Evolutionary conservation across 1,284 basidiomycete species (phyloP).

Genomic region (Papiliotrema flavescens): DNA sequence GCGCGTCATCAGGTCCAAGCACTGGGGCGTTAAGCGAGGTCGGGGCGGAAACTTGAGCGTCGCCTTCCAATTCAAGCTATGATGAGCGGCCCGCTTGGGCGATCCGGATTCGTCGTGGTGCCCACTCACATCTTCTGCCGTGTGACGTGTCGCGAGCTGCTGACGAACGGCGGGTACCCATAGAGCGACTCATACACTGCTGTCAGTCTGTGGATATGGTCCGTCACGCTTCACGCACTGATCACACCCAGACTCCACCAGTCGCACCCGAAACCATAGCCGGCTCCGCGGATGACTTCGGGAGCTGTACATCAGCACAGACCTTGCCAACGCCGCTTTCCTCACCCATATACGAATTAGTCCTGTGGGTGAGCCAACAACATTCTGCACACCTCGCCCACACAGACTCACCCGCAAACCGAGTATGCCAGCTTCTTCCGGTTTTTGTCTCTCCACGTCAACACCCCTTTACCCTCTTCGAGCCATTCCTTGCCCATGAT

Average conservation of each 20-base stretch:
- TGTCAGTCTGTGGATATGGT: constrained; percentile 3
- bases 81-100: constrained; percentile 15
- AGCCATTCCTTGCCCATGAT: constrained; percentile 67
- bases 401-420: constrained; percentile 62
- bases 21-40: constrained; percentile 78
- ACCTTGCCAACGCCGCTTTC: background rate
- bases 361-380: constrained; percentile 55
- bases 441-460: constrained; percentile 93
- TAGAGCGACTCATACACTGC: constrained; percentile 68
- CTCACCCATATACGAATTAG: constrained; percentile 82
- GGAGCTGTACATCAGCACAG: constrained; percentile 63
- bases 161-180: constrained; percentile 88
- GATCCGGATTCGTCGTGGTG: background rate
- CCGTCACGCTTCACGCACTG: constrained; percentile 51
- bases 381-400: background rate
- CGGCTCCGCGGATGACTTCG: constrained; percentile 79
- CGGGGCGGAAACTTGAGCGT: constrained; percentile 80
- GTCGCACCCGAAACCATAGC: constrained; percentile 91
- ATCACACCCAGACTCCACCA: constrained; percentile 98
- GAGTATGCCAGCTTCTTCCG: constrained; percentile 91
- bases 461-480: constrained; percentile 66
- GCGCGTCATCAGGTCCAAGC: constrained; percentile 76
- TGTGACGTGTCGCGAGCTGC: constrained; percentile 85
- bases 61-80: constrained; percentile 76
- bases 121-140: constrained; percentile 68